A percentile compares a stretch with the other conserved stretches of the same genome.
These are phyloP conservation scores for Diplodia corticola DNA, from an alignment of 2,329 filamentous ascomycete genomes.

Conservation along the genomic window DNA sequence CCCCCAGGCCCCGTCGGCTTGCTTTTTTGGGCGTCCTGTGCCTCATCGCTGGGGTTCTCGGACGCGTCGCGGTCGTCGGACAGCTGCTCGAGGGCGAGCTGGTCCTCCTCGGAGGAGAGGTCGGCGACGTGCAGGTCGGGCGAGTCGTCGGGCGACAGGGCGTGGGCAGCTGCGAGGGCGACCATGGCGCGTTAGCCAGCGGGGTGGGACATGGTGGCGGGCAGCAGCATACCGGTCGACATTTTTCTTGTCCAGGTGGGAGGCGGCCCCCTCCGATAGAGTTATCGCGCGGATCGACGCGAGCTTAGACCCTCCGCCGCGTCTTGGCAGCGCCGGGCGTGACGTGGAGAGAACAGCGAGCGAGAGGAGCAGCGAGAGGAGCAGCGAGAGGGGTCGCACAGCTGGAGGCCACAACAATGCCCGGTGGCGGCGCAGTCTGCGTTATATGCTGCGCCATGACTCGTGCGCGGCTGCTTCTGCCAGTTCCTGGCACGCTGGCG, in stretches of 20 bases:
- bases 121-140: slow-evolving; percentile 37
- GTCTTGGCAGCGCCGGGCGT: slow-evolving; percentile 4
- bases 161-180: slow-evolving; percentile 17
- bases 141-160: slow-evolving; percentile 39
- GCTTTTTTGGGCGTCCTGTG: slow-evolving; percentile 24
- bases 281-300: slow-evolving; percentile 18
- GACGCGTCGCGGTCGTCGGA: slow-evolving; percentile 29
- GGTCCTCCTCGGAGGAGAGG: slow-evolving; percentile 38
- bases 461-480: slow-evolving; percentile 1
- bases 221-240: slow-evolving; percentile 17
- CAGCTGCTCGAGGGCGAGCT: slow-evolving; percentile 32
- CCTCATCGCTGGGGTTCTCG: slow-evolving; percentile 28
- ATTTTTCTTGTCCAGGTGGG: slow-evolving; percentile 20
- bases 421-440: neutral
- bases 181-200: neutral
- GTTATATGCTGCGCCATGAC: slow-evolving; percentile 8
- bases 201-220: neutral
- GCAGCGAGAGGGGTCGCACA: neutral
- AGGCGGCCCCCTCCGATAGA: slow-evolving; percentile 15
- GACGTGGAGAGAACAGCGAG: neutral
- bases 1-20: neutral
- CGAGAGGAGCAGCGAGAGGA: slow-evolving; percentile 2
- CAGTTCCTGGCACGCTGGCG: slow-evolving; percentile 13
- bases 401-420: neutral
- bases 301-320: slow-evolving; percentile 4